phyloP scores from a whole-genome alignment of 1,139 yeast genomes.

The Nadsonia starkeyi-henricii region DNA sequence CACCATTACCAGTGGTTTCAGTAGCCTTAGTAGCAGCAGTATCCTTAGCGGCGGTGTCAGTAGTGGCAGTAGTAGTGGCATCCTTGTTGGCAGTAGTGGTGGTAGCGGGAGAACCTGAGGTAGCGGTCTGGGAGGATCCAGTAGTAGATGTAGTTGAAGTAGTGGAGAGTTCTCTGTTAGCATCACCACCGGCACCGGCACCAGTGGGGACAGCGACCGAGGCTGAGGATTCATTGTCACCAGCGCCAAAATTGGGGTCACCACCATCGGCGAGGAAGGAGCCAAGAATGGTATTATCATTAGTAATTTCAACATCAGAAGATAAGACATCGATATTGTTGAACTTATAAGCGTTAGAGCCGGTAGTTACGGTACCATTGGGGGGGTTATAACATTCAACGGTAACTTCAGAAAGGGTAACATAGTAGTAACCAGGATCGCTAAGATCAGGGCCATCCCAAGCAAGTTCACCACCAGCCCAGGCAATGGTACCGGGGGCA shows the following conservation, averaged over 20 bases:
- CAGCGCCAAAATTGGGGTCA: constrained; percentile 33
- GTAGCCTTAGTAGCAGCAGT: constrained; percentile 5
- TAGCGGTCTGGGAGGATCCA: constrained; percentile 12
- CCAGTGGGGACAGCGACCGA: constrained; percentile 13
- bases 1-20: constrained; percentile 4
- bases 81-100: constrained; percentile 10
- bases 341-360: constrained; percentile 45
- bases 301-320: constrained; percentile 40
- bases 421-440: constrained; percentile 66
- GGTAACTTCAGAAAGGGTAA: constrained; percentile 43
- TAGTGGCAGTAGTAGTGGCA: constrained; percentile 5
- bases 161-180: constrained; percentile 7
- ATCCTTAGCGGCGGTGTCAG: constrained; percentile 4
- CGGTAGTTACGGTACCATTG: constrained; percentile 29
- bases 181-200: constrained; percentile 10
- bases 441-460: constrained; percentile 68
- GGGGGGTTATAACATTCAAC: constrained; percentile 66
- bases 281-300: constrained; percentile 46
- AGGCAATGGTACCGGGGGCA: constrained; percentile 65
- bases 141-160: constrained; percentile 13
- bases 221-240: constrained; percentile 13
- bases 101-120: constrained; percentile 14
- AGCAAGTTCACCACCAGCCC: constrained; percentile 88
- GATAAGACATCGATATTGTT: constrained; percentile 34
- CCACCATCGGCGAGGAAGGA: constrained; percentile 50